Conservation (phyloP, 768 basidiomycete genomes). For the Boletus edulis region DNA sequence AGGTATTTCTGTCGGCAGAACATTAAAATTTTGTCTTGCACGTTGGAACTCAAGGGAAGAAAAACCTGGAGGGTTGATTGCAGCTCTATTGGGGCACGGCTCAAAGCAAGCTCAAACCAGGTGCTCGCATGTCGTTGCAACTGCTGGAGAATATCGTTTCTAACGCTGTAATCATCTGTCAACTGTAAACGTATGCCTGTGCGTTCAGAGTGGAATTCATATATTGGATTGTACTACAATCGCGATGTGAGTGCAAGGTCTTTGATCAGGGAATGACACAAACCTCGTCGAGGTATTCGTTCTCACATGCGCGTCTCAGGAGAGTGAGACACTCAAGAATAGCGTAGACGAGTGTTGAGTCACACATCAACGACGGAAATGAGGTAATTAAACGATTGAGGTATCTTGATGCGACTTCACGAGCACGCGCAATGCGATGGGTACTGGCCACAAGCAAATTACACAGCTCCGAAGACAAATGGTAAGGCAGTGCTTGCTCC, state of each 20-base stretch:
- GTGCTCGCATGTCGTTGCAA: constrained; percentile 68
- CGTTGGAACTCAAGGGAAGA: background rate
- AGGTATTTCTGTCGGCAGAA: constrained; percentile 75
- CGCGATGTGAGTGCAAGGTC: background rate
- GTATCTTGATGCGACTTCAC: constrained; percentile 81
- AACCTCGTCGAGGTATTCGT: constrained; percentile 90
- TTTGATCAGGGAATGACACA: constrained; percentile 10
- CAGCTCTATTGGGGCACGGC: constrained; percentile 87
- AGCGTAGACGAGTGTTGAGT: constrained; percentile 80
- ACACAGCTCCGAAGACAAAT: constrained; percentile 71
- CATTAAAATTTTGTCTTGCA: background rate
- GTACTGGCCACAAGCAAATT: constrained; percentile 75
- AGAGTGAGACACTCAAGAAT: constrained; percentile 91
- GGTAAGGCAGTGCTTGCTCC: constrained; percentile 71
- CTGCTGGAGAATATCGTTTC: constrained; percentile 80
- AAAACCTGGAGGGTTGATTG: constrained; percentile 88
- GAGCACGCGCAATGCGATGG: constrained; percentile 76
- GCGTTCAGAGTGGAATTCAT: constrained; percentile 79
- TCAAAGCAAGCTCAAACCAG: constrained; percentile 88
- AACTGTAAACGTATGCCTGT: constrained; percentile 73
- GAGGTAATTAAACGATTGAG: constrained; percentile 83
- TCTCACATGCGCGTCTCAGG: constrained; percentile 82
- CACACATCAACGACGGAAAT: constrained; percentile 94
- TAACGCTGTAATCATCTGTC: constrained; percentile 80
- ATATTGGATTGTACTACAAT: constrained; percentile 82